Percentiles rank a stretch among this genome's conserved stretches.
phyloP scores from a whole-genome alignment of 164 flowering plant species.

The Berberis vulgaris region DNA sequence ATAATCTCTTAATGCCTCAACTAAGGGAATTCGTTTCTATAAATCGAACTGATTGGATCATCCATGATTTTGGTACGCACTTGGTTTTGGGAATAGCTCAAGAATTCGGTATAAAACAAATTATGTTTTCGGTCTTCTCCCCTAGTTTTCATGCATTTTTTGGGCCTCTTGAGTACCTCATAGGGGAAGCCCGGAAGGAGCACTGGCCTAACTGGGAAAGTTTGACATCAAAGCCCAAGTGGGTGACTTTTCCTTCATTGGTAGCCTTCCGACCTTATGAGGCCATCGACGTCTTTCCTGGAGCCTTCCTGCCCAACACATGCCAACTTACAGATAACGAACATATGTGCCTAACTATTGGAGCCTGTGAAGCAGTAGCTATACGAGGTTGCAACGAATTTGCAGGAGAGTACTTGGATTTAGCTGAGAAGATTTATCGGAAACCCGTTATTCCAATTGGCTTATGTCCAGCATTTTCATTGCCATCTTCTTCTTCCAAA shows the following conservation, averaged over 20 bases:
- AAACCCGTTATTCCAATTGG: no score
- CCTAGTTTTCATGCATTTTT: conserved; percentile 11
- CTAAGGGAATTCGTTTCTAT: conserved; percentile 13
- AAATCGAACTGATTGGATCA: conserved; percentile 25
- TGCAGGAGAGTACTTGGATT: no score
- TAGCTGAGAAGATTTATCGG: no score
- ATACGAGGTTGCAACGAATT: no score
- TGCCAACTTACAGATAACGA: no score
- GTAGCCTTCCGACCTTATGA: conserved; percentile 15
- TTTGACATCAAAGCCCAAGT: conserved; percentile 21
- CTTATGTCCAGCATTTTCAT: no score
- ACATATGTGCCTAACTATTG: no score
- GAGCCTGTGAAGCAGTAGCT: no score
- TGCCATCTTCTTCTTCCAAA: no score
- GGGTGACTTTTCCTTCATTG: conserved; percentile 28
- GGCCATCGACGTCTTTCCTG: background rate
- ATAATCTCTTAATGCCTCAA: conserved; percentile 8
- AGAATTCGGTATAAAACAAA: conserved; percentile 11
- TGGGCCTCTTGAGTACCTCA: conserved; percentile 8
- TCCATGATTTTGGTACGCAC: conserved; percentile 21
- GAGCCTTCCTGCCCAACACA: no score
- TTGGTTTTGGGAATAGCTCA: conserved; percentile 19
- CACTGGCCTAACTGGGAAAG: conserved; percentile 14
- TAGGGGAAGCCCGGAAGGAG: background rate
- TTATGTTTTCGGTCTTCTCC: conserved; percentile 12